Percentiles rank a stretch among this genome's conserved stretches.
These are phyloP conservation scores for Fermentozyma sake DNA, from an alignment of 1,139 yeast genomes.

Conservation along the genomic window DNA sequence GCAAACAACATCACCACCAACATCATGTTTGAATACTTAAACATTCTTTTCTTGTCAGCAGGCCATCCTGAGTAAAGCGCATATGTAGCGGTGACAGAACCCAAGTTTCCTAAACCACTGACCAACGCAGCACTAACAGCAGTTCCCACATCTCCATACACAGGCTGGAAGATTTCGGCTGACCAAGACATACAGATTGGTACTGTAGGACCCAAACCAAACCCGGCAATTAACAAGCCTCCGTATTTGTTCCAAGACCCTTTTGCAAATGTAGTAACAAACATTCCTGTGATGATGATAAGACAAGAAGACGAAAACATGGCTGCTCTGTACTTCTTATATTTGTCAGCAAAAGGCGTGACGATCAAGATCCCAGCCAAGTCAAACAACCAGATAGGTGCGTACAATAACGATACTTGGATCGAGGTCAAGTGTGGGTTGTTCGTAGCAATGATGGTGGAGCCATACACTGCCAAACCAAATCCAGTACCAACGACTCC, in stretches of 20 bases:
- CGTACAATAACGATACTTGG: constrained; percentile 68
- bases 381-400: constrained; percentile 90
- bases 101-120: constrained; percentile 81
- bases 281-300: constrained; percentile 68
- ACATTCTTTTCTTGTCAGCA: constrained; percentile 58
- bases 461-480: constrained; percentile 82
- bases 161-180: constrained; percentile 66
- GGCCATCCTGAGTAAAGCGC: constrained; percentile 90
- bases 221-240: constrained; percentile 77
- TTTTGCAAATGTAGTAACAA: constrained; percentile 71
- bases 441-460: constrained; percentile 68
- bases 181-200: constrained; percentile 88
- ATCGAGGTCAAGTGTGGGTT: constrained; percentile 64
- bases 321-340: constrained; percentile 51
- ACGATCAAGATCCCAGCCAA: constrained; percentile 69
- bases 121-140: constrained; percentile 83
- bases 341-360: constrained; percentile 78
- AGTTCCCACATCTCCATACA: constrained; percentile 79
- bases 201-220: constrained; percentile 86
- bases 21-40: constrained; percentile 76
- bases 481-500: constrained; percentile 90
- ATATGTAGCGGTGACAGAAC: constrained; percentile 80
- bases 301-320: constrained; percentile 59
- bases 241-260: constrained; percentile 76
- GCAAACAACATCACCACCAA: constrained; percentile 72